Evolutionary conservation across 306 rosid species (phyloP).

Genomic region (Alnus rubra): DNA sequence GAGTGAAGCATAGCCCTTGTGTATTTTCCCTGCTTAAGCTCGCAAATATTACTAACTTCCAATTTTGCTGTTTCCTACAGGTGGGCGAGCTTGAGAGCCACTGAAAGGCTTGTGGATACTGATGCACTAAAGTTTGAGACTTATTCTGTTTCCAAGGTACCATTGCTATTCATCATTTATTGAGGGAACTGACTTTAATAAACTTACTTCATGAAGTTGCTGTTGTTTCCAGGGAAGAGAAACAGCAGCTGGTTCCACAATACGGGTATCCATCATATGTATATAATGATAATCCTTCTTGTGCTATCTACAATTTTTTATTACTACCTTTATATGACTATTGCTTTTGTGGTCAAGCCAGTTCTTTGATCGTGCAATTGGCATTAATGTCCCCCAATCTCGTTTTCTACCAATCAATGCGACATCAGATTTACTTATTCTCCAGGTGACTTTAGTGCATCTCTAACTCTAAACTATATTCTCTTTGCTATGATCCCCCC

Average conservation of each 20-base stretch:
- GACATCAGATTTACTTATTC: slow-evolving; percentile 64
- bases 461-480: slow-evolving; percentile 5
- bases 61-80: slow-evolving; percentile 32
- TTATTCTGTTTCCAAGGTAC: slow-evolving; percentile 46
- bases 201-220: slow-evolving; percentile 26
- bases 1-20: slow-evolving; percentile 39
- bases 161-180: neutral
- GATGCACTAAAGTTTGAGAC: slow-evolving; percentile 43
- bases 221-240: slow-evolving; percentile 41
- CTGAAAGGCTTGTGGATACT: slow-evolving; percentile 54
- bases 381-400: slow-evolving; percentile 58
- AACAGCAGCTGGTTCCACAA: slow-evolving; percentile 43
- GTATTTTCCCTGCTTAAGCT: slow-evolving; percentile 18
- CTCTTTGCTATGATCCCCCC: neutral
- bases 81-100: slow-evolving; percentile 63
- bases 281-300: neutral
- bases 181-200: slow-evolving; percentile 15
- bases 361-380: slow-evolving; percentile 58
- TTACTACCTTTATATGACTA: slow-evolving; percentile 16
- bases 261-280: slow-evolving; percentile 43
- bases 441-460: slow-evolving; percentile 46
- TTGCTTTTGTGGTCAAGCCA: slow-evolving; percentile 29
- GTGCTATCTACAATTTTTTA: slow-evolving; percentile 4
- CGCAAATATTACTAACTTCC: slow-evolving; percentile 10
- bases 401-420: slow-evolving; percentile 53